Evolutionary conservation across 2,329 filamentous ascomycete genomes (phyloP).

Genomic region (Neofusicoccum ribis): DNA sequence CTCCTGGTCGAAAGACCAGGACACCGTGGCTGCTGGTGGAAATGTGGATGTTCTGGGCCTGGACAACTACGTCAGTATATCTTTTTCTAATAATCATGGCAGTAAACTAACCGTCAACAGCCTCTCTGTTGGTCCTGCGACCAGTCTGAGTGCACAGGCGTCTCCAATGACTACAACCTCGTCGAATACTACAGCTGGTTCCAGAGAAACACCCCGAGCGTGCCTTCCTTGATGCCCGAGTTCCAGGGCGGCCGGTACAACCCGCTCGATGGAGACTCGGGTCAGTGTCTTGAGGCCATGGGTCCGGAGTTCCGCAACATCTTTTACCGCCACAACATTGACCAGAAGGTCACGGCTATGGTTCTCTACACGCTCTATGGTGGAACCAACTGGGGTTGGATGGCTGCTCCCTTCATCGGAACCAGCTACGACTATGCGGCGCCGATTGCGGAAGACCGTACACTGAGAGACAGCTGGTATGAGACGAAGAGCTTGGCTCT

Average conservation of each 20-base stretch:
- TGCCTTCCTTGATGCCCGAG: constrained; percentile 59
- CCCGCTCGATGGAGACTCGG: constrained; percentile 61
- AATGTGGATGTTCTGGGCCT: constrained; percentile 56
- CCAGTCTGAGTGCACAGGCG: constrained; percentile 59
- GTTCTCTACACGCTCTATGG: constrained; percentile 67
- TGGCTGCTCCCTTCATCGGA: constrained; percentile 59
- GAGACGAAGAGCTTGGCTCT: constrained; percentile 63
- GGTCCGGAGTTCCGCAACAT: constrained; percentile 63
- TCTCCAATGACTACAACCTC: constrained; percentile 57
- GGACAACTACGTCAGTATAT: constrained; percentile 47
- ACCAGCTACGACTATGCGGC: constrained; percentile 66
- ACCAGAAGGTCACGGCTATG: constrained; percentile 59
- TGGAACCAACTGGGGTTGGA: constrained; percentile 64
- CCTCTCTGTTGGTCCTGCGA: constrained; percentile 64
- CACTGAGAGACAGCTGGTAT: constrained; percentile 60
- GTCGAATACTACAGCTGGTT: constrained; percentile 52
- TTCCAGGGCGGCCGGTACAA: constrained; percentile 63
- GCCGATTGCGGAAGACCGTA: constrained; percentile 61
- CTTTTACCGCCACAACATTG: constrained; percentile 64
- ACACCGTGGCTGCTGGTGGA: constrained; percentile 48
- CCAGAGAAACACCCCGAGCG: constrained; percentile 41
- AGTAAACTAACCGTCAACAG: neutral
- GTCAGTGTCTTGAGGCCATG: constrained; percentile 55
- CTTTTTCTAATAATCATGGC: too few species aligned
- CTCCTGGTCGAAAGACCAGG: constrained; percentile 63